Evolutionary conservation across 805 yeast species (phyloP), one percentile per base, ranked within the genome.

Genomic region (Candida easanensis): DNA sequence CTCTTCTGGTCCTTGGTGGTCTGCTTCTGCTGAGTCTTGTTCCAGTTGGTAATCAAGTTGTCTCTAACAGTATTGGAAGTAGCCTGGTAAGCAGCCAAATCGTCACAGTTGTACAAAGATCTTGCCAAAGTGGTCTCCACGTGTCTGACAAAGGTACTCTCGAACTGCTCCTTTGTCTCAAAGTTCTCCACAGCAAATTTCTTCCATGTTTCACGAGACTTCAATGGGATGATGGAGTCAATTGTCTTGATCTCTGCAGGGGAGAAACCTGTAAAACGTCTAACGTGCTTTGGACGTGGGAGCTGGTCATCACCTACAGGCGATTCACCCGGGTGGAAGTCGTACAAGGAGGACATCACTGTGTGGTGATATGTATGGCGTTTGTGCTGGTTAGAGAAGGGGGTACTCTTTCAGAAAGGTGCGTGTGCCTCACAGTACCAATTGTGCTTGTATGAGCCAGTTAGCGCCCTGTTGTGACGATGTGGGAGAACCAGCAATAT

Each of bases 111-210:
- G 75, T 85, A 88, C 71, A 89, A 70, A 26, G 91, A 87, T 56
- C 97, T 76, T n/a, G 95, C 97, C 61, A 89, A 71, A 1, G 90
- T 79, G 33, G 95, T 86, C 65, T 89, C 97, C 32, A 90, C 96
- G 63, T 90, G 95, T 52, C 80, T 77, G 39, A 89, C 84, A 61
- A 89, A 85, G 45, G 74, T 73, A 31, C 69, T 57, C 61, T 88
- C 84, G 55, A 89, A 84, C 22, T 71, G 79, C 8, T 75, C 83
- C 37, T 69, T 70, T 40, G 73, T 64, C 10, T 53, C 54, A 41
- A 62, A 59, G 52, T 75, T 79, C 50, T 67, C 64, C 25, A 78
- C 79, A 26, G 82, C 77, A 60, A 76, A 81, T 60, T 81, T 82
- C 53, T 76, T 71, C 97, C 97, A 89, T 26, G 80, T 65, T 49